Evolutionary conservation across 768 basidiomycete species (phyloP).

Genomic region (Boletellus ananiceps): DNA sequence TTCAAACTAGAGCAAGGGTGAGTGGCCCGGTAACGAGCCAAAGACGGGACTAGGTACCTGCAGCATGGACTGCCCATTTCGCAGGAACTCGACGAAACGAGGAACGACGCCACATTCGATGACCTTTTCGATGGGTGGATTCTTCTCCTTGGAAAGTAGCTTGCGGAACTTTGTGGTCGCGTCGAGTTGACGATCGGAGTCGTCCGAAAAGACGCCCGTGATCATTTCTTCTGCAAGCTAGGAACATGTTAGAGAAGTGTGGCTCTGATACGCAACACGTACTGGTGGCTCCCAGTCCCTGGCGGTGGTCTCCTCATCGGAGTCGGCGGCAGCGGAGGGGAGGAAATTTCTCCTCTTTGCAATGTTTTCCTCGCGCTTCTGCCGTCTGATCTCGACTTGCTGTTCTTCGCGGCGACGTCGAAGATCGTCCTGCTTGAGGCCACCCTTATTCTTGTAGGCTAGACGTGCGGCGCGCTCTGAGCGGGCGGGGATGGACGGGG

Average conservation of each 20-base stretch:
- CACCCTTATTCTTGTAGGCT: constrained; percentile 92
- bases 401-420: constrained; percentile 96
- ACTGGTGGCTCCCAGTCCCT: constrained; percentile 79
- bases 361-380: constrained; percentile 98
- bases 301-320: constrained; percentile 81
- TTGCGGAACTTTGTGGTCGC: constrained; percentile 99
- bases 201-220: constrained; percentile 85
- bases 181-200: constrained; percentile 88
- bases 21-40: constrained; percentile 3
- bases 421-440: constrained; percentile 87
- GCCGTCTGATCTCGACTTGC: constrained; percentile 97
- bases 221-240: constrained; percentile 92
- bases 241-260: constrained; percentile 8
- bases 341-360: constrained; percentile 95
- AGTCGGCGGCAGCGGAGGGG: constrained; percentile 68
- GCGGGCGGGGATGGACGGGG: constrained; percentile 5
- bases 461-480: constrained; percentile 36
- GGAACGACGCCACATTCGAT: constrained; percentile 97
- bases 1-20: constrained; percentile 62
- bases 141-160: constrained; percentile 98
- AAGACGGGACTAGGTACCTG: constrained; percentile 47
- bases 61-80: constrained; percentile 75
- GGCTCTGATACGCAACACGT: constrained; percentile 14
- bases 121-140: constrained; percentile 97
- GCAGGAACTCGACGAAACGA: constrained; percentile 94